Base-by-base conservation (phyloP, 2,329 filamentous ascomycete genomes). In the Taxawa tesnikishii region DNA sequence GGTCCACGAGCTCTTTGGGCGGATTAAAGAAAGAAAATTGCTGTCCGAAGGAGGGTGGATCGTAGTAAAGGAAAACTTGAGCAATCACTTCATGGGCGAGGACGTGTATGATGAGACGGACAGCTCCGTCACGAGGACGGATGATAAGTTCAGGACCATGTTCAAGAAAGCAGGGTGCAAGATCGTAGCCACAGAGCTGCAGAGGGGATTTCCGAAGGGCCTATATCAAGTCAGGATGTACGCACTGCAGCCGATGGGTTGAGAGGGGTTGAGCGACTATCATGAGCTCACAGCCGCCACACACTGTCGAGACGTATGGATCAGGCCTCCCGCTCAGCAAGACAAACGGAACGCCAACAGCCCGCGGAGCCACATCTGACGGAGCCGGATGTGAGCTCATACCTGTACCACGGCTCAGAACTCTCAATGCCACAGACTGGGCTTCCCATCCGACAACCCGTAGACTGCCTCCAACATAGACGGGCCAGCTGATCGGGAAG, bases 1-100 rank as follows among this genome's bases (percentile, higher is more conserved):
- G 51, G 51, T 94, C 4, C 62, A 80, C 1, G 60, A 59, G 2
- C 93, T 78, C 47, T 56, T 94, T 11, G 44, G 59, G 34, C 64
- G 72, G 15, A 82, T 82, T 50, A 68, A 65, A 29, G n/a, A n/a
- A n/a, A n/a, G n/a, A n/a, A 44, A 46, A 14, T 2, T 43, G 17
- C 31, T 65, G 29, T 44, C 54, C 0, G 46, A 46, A n/a, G 56
- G 53, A 1, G 71, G 70, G 3, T 59, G 73, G 47, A 72, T 88
- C 11, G 67, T 85, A 6, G 63, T 87, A 34, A 90, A 90, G 61
- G 87, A 94, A 62, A 94, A 94, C 47, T 50, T 83, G 39, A 70
- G 63, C 12, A 73, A 67, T 2, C 41, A 68, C 44, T 41, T 54
- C 17, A 58, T 57, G 0, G 63, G 63, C 1, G 51, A 60, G 18